Conservation (phyloP, 306 rosid species). For the Sicyos edulis region DNA sequence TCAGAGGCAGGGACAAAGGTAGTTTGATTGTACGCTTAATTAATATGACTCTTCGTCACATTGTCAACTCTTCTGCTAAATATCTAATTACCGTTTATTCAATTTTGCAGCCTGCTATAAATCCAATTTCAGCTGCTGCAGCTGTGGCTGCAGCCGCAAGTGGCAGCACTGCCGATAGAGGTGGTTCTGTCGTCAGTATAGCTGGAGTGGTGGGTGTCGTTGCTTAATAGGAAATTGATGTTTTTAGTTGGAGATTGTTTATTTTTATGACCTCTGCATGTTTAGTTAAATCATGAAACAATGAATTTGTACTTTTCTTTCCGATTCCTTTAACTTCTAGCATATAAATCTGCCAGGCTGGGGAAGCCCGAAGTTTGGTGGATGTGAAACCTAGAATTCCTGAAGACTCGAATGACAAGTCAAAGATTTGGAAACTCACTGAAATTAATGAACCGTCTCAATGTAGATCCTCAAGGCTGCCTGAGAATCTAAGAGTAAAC, state of each 20-base stretch:
- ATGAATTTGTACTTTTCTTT: not conserved
- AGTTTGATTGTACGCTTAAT: constrained; percentile 20
- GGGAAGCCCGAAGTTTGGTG: constrained; percentile 74
- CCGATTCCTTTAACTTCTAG: constrained; percentile 5
- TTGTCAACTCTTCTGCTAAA: constrained; percentile 21
- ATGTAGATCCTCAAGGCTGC: constrained; percentile 85
- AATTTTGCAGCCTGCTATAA: constrained; percentile 62
- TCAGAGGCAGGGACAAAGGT: constrained; percentile 85
- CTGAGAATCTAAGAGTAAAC: constrained; percentile 67
- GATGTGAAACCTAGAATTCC: constrained; percentile 91
- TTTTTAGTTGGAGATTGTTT: not conserved
- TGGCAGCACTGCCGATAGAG: constrained; percentile 63
- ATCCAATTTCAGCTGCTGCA: constrained; percentile 66
- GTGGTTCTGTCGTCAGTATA: constrained; percentile 53
- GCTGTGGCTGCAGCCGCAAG: constrained; percentile 43
- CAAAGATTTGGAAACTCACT: constrained; percentile 96
- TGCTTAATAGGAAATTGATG: constrained; percentile 8
- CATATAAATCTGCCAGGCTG: constrained; percentile 54
- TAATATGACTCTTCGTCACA: not conserved
- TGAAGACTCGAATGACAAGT: constrained; percentile 91
- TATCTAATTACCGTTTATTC: constrained; percentile 19
- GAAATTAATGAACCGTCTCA: constrained; percentile 83
- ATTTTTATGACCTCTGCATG: not conserved
- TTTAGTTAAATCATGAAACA: not conserved
- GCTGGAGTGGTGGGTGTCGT: constrained; percentile 68